A percentile compares a stretch with the other conserved stretches of the same genome.
phyloP scores from a whole-genome alignment of 2,329 filamentous ascomycete species.

The Colletotrichum kahawae region DNA sequence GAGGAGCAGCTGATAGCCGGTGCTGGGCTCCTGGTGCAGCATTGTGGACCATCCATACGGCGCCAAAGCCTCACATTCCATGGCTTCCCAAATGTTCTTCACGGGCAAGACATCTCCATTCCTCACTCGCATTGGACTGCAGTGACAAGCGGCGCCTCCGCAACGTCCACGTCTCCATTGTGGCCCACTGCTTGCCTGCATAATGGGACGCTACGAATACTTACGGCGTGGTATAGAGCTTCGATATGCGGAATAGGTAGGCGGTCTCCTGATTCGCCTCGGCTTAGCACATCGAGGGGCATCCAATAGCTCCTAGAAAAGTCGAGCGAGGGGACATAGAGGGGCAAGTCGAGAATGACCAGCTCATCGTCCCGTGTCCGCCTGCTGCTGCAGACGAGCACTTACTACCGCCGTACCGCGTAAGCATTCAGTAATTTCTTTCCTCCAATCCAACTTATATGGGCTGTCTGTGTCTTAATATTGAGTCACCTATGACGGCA shows the following conservation, averaged over 20 bases:
- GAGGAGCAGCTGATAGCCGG: not conserved
- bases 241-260: not conserved
- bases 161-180: not conserved
- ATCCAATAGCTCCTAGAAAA: not conserved
- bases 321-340: not conserved
- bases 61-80: not conserved
- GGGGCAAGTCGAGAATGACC: not conserved
- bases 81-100: not conserved
- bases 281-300: not conserved
- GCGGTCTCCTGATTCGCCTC: slow-evolving; percentile 11
- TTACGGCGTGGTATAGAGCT: not conserved
- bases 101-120: not conserved
- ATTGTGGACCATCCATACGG: not conserved
- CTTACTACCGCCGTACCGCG: not conserved
- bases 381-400: not conserved
- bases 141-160: not conserved
- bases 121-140: not conserved
- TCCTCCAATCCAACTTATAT: not conserved
- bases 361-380: not conserved
- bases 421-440: not conserved
- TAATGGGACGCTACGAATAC: not conserved
- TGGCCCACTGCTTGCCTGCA: slow-evolving; percentile 1
- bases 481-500: not conserved
- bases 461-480: not conserved
- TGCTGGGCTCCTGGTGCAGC: not conserved